These are phyloP conservation scores for Lasiosphaeris hirsuta DNA, from an alignment of 495 filamentous ascomycete genomes.

Conservation along the genomic window DNA sequence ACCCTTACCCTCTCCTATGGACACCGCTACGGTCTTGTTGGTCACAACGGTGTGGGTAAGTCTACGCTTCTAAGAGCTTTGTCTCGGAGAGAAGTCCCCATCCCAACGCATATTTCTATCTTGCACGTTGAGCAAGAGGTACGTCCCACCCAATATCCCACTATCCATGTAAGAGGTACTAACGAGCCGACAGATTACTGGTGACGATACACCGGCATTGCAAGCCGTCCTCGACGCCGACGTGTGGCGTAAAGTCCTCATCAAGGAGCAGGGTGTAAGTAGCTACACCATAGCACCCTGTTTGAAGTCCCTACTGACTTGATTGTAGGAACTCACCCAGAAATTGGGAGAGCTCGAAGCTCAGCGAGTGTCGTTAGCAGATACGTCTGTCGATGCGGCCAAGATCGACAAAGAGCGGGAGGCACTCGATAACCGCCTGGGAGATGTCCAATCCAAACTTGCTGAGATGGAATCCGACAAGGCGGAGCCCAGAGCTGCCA, in stretches of 20 bases:
- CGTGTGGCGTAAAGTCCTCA: slow-evolving; percentile 95
- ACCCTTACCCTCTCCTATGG: slow-evolving; percentile 88
- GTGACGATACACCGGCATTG: slow-evolving; percentile 91
- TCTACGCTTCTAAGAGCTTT: slow-evolving; percentile 88
- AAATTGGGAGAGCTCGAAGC: slow-evolving; percentile 76
- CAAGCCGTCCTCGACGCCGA: slow-evolving; percentile 97
- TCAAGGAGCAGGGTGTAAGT: slow-evolving; percentile 81
- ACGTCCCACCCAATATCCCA: slow-evolving; percentile 15
- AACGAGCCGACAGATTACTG: slow-evolving; percentile 63
- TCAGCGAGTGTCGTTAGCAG: slow-evolving; percentile 75
- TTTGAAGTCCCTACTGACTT: slow-evolving; percentile 17
- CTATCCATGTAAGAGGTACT: slow-evolving; percentile 9
- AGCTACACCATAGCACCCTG: not conserved
- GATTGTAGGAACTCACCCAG: slow-evolving; percentile 69
- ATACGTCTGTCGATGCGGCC: slow-evolving; percentile 80
- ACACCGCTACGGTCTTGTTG: slow-evolving; percentile 92
- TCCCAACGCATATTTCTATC: slow-evolving; percentile 97
- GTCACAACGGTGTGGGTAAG: slow-evolving; percentile 99
- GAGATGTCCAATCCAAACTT: slow-evolving; percentile 87
- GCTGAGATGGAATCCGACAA: slow-evolving; percentile 99
- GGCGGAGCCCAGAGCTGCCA: slow-evolving; percentile 90
- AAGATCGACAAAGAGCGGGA: slow-evolving; percentile 83
- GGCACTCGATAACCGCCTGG: slow-evolving; percentile 80
- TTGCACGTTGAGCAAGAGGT: slow-evolving; percentile 98
- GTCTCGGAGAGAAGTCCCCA: slow-evolving; percentile 87